phyloP scores from a whole-genome alignment of 257 asterid species.

The Solanum rostratum region DNA sequence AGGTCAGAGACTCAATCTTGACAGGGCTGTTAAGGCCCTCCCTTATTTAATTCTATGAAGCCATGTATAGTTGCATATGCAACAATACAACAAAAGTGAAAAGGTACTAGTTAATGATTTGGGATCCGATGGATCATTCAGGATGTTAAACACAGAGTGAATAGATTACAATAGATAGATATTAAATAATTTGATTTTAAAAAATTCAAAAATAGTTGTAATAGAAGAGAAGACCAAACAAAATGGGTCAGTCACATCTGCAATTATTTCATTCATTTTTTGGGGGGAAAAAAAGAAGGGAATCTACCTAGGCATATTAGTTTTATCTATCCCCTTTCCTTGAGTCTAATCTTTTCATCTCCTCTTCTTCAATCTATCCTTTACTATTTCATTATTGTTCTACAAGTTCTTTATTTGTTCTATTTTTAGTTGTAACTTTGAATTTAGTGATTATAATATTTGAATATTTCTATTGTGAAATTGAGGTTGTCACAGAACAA shows the following conservation, averaged over 20 bases:
- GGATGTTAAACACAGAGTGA: neutral
- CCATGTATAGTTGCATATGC: neutral
- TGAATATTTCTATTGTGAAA: too few species aligned
- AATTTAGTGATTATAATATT: too few species aligned
- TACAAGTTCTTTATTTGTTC: too few species aligned
- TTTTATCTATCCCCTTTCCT: too few species aligned
- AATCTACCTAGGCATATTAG: neutral
- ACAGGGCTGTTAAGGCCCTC: neutral
- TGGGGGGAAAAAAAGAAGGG: neutral
- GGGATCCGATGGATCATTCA: neutral
- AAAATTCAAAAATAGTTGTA: neutral
- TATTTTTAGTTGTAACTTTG: too few species aligned
- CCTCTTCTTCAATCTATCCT: too few species aligned
- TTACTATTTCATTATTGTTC: too few species aligned
- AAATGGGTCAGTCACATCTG: neutral
- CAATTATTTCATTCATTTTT: neutral
- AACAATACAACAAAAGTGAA: neutral
- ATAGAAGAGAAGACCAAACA: neutral
- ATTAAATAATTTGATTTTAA: neutral
- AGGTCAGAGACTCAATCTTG: neutral
- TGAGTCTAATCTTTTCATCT: too few species aligned
- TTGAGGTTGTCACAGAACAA: too few species aligned
- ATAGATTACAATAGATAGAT: neutral
- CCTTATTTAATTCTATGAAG: neutral
- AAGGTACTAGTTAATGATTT: neutral